Base-by-base conservation (phyloP, 2,329 filamentous ascomycete species). In the Xylariaceae sp. region DNA sequence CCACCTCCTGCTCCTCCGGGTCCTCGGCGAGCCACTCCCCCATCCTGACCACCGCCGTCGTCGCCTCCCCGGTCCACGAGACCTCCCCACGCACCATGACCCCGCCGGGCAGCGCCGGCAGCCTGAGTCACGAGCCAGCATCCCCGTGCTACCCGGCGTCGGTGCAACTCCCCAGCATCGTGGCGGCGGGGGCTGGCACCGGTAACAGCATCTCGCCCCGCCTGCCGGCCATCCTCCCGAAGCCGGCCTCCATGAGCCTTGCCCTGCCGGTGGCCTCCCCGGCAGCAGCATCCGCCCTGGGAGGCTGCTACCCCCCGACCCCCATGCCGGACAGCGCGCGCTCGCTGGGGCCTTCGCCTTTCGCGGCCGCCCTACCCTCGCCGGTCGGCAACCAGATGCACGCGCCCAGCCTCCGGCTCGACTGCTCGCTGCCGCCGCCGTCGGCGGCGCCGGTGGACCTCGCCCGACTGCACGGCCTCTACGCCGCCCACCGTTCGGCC, bases 391-490 rank as follows among this genome's bases (percentile, higher is more conserved):
- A 29, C 15, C 12, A 26, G n/a, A n/a, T 14, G 28, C 59, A 60
- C 45, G 62, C 57, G 39, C 65, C 57, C 45, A 67, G 56, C 47
- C 67, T 78, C 32, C 74, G 70, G 13, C 71, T 83, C 14, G 78
- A 84, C 52, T 81, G 75, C 51, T 64, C 64, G 18, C 45, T 55
- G 5, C 59, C 54, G 18, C 58, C 64, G 15, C 65, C 65, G 45
- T 51, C 44, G 47, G 57, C 44, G 47, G 57, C 38, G 42, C 64
- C 68, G 41, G 68, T 82, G 42, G 77, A 85, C 55, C 68, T 78
- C 49, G 64, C 70, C 18, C 79, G 81, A 30, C 76, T 90, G 16
- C 72, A 77, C 30, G 67, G 72, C 39, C 74, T 88, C 45, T 89
- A 89, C 58, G 72, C 77, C 33, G 64, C 72, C 6, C 82, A 86